Evolutionary conservation across 1,284 basidiomycete genomes (phyloP).

Genomic region (Singerocomus rubriflavus): DNA sequence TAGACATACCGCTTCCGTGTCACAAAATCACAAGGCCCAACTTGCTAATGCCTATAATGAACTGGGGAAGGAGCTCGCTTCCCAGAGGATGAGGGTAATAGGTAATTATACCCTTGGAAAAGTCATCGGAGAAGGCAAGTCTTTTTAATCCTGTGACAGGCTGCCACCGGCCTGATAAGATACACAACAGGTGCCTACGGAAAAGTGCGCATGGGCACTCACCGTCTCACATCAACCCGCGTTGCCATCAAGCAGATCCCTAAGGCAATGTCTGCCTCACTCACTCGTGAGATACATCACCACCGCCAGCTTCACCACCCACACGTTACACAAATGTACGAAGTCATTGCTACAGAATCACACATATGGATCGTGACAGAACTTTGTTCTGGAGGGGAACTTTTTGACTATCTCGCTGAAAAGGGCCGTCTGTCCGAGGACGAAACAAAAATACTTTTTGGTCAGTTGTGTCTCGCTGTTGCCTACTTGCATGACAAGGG

Average conservation of each 20-base stretch:
- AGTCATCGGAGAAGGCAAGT: conserved; percentile 92
- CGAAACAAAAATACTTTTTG: conserved; percentile 83
- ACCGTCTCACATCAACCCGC: conserved; percentile 83
- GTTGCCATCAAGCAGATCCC: conserved; percentile 99
- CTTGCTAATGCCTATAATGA: conserved; percentile 96
- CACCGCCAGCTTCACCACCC: conserved; percentile 96
- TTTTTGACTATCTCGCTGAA: conserved; percentile 97
- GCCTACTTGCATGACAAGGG: conserved; percentile 88
- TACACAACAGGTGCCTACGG: conserved; percentile 76
- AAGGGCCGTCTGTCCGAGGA: conserved; percentile 85
- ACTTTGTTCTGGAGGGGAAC: conserved; percentile 92
- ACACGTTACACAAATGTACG: conserved; percentile 92
- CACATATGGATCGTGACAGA: conserved; percentile 98
- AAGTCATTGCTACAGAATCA: conserved; percentile 95
- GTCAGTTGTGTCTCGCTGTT: conserved; percentile 94
- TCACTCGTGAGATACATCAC: conserved; percentile 98
- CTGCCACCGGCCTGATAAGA: conserved; percentile 28
- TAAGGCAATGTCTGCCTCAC: conserved; percentile 82
- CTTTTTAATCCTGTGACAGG: conserved; percentile 14
- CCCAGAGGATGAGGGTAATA: conserved; percentile 84
- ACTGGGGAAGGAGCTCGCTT: conserved; percentile 91
- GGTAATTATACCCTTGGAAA: conserved; percentile 95
- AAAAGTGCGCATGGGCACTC: conserved; percentile 89
- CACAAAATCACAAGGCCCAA: conserved; percentile 79
- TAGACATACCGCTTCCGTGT: conserved; percentile 61